phyloP scores from a whole-genome alignment of 495 filamentous ascomycete species.

The Aspergillus mulundensis region DNA sequence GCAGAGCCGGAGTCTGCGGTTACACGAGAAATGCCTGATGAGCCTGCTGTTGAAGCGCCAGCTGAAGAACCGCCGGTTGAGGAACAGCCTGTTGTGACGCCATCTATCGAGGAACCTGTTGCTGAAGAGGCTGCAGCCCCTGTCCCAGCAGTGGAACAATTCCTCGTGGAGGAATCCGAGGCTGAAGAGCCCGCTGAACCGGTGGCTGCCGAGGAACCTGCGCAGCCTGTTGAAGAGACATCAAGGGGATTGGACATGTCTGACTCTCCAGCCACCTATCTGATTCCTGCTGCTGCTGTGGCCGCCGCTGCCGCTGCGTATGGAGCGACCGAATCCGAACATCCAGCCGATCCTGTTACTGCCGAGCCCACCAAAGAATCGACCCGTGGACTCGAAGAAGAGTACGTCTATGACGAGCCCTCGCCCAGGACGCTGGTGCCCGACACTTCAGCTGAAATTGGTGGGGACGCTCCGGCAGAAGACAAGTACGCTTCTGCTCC shows the following conservation, averaged over 20 bases:
- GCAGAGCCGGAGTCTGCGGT: slow-evolving; percentile 8
- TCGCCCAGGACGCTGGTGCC: background rate
- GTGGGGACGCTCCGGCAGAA: slow-evolving; percentile 1
- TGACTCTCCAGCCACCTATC: background rate
- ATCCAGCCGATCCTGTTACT: background rate
- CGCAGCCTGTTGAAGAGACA: background rate
- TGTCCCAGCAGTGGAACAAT: slow-evolving; percentile 10
- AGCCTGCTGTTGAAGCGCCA: slow-evolving; percentile 14
- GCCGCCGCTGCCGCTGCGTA: background rate
- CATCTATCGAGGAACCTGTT: background rate
- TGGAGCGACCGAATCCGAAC: background rate
- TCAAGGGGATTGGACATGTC: background rate
- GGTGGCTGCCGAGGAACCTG: background rate
- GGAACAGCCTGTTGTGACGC: slow-evolving; percentile 7
- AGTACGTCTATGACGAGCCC: slow-evolving; percentile 4
- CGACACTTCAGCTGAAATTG: background rate
- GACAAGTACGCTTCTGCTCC: slow-evolving; percentile 6
- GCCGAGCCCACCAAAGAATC: slow-evolving; percentile 7
- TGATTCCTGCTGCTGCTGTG: background rate
- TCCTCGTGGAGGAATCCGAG: slow-evolving; percentile 14
- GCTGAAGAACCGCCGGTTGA: slow-evolving; percentile 2
- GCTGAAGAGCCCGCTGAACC: background rate
- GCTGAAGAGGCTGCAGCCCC: slow-evolving; percentile 5
- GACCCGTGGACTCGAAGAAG: background rate
- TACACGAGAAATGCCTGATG: slow-evolving; percentile 1